Evolutionary conservation across 305 asterid genomes (phyloP), one percentile per base, ranked within the genome.

Genomic region (Solanum aculeatissimum): DNA sequence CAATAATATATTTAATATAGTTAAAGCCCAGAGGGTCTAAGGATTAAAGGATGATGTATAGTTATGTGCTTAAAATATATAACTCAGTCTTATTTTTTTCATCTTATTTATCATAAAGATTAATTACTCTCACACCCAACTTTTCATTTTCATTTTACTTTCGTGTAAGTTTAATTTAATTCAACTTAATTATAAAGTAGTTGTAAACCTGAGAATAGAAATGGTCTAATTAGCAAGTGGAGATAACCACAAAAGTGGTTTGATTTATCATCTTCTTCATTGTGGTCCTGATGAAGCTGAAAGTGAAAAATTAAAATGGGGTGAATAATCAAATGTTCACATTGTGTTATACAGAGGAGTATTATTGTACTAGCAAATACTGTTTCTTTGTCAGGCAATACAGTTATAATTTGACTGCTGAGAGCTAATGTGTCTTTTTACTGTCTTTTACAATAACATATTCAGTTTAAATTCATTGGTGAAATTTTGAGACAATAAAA

Each of bases 391-490:
- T 14, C 43, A 65, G 45, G 7, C 9, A 65, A 65, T 27, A 65
- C 45, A 15, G 72, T 65, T 29, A 65, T 15, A 0, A 65, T 65
- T 65, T 29, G 72, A 65, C 72, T 65, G 19, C 23, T 65, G 14
- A 16, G 3, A 65, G 72, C 21, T 29, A 7, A 65, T 65, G n/a
- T 15, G 19, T 15, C 10, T 11, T 9, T 27, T 63, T 55, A 55
- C 18, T 5, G 57, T 8, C n/a, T 18, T 54, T 60, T 25, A 65
- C 11, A 62, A 15, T 9, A 21, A 11, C 7, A 27, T 4, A 23
- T 15, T 0, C 38, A 2, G 0, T 14, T 2, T 19, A 7, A 5
- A 11, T 12, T 12, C 2, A 4, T 3, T 3, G 2, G 14, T 12
- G 6, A 0, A 10, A 4, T 12, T 47, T 47, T 0, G 6, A 12